phyloP scores from a whole-genome alignment of 2,329 filamentous ascomycete species.

The Dactylellina drechsleri region DNA sequence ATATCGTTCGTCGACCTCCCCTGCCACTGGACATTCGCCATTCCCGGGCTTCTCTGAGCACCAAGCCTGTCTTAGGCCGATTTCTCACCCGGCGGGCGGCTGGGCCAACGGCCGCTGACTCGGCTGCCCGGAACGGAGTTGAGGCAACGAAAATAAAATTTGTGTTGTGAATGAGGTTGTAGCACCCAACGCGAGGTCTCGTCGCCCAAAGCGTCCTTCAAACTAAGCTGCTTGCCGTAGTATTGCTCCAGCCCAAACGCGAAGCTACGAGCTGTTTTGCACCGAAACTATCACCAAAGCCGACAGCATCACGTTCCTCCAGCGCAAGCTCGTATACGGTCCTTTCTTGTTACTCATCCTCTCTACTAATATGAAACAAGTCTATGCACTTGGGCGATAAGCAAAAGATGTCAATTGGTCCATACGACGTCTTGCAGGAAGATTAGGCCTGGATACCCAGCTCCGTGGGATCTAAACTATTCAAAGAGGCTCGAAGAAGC shows the following conservation, averaged over 20 bases:
- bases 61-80: background rate
- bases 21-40: conserved; percentile 3
- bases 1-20: background rate
- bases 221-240: background rate
- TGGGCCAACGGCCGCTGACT: background rate
- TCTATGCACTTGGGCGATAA: conserved; percentile 46
- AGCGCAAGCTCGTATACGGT: background rate
- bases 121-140: background rate
- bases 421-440: conserved; percentile 19
- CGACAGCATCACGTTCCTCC: background rate
- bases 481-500: conserved; percentile 23
- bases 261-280: background rate
- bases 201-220: no score
- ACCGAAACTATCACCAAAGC: background rate
- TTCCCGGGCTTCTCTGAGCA: conserved; percentile 19
- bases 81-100: conserved; percentile 9
- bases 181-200: no score
- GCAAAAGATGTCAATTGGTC: conserved; percentile 37
- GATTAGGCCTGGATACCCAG: conserved; percentile 24
- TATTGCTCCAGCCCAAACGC: background rate
- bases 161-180: conserved; percentile 1
- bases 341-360: conserved; percentile 49
- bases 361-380: conserved; percentile 45
- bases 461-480: conserved; percentile 20
- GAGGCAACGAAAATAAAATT: background rate